Evolutionary conservation across 495 filamentous ascomycete species (phyloP).

Genomic region (Stereocaulon alpinum): DNA sequence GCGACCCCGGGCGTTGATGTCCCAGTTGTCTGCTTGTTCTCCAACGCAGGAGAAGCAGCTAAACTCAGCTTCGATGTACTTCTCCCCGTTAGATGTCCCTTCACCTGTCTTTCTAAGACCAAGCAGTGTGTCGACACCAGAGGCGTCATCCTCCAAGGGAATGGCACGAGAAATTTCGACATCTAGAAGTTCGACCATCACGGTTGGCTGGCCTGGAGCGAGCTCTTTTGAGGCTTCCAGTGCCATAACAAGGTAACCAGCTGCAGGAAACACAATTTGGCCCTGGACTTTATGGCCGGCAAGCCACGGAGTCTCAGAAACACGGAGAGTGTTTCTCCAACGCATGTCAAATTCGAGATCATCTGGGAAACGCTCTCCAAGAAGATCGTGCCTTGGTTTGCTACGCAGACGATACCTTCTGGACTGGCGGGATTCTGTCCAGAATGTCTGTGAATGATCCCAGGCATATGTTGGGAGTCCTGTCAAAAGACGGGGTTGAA

Average conservation of each 20-base stretch:
- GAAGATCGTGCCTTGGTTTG: constrained; percentile 21
- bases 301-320: constrained; percentile 19
- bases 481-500: background rate
- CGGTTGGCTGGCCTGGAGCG: background rate
- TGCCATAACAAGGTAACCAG: constrained; percentile 23
- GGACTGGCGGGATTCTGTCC: constrained; percentile 36
- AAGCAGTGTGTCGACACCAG: background rate
- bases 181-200: background rate
- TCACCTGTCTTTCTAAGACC: too few species aligned
- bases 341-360: background rate
- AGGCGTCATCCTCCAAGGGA: background rate
- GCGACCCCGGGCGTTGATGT: too few species aligned
- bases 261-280: constrained; percentile 22
- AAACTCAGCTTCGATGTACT: too few species aligned
- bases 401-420: constrained; percentile 7
- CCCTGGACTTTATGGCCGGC: constrained; percentile 21
- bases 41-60: too few species aligned
- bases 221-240: constrained; percentile 21
- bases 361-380: constrained; percentile 21
- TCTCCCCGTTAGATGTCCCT: too few species aligned
- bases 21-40: too few species aligned
- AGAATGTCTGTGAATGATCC: constrained; percentile 36
- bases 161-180: background rate
- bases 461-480: constrained; percentile 40
- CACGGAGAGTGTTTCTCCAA: constrained; percentile 22